Percentiles rank a stretch among this genome's conserved stretches.
phyloP scores from a whole-genome alignment of 2,329 filamentous ascomycete species.

The Trichoderma atrobrunneum region DNA sequence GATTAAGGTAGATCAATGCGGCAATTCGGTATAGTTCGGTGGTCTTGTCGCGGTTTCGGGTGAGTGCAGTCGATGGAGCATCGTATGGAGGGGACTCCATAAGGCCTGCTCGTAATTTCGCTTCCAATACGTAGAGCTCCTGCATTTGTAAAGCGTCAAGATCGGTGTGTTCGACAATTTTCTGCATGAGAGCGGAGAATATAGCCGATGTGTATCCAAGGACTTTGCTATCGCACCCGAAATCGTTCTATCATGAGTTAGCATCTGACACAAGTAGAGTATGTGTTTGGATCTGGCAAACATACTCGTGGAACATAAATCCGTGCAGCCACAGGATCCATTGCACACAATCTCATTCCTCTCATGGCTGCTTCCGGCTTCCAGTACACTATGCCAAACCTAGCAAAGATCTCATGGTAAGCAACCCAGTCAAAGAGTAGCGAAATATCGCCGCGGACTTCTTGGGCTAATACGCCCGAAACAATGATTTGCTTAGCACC shows the following conservation, averaged over 20 bases:
- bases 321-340: background rate
- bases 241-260: background rate
- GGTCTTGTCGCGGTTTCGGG: background rate
- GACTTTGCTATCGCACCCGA: background rate
- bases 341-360: background rate
- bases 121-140: background rate
- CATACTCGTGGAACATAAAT: background rate
- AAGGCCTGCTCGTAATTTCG: background rate
- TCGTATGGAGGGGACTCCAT: background rate
- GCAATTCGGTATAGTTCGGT: background rate
- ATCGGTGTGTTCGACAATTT: background rate
- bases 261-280: background rate
- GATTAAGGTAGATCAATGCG: background rate
- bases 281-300: background rate
- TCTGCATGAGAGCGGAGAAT: background rate
- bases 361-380: background rate
- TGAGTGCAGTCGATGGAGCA: background rate
- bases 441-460: background rate
- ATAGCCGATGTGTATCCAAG: background rate
- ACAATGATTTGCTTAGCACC: constrained; percentile 1
- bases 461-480: background rate
- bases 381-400: background rate
- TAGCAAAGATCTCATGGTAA: constrained; percentile 2
- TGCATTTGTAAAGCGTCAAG: background rate
- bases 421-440: background rate